Percentiles rank a stretch among this genome's conserved stretches.
Conservation (phyloP, 2,329 filamentous ascomycete species). For the Chrysosporium queenslandicum region DNA sequence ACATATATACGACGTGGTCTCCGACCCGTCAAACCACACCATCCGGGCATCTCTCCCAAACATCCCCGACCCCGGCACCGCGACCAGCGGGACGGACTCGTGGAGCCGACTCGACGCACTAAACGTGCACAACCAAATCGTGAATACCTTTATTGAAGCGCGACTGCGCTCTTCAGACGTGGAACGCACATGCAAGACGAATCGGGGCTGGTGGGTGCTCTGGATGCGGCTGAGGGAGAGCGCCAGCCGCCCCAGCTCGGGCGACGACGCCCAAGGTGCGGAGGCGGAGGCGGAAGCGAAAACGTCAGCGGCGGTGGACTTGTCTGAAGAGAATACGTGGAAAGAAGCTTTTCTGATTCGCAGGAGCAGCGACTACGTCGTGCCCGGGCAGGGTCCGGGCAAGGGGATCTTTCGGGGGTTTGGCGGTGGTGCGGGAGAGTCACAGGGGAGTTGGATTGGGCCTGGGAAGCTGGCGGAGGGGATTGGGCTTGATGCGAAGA, state of each 20-base stretch:
- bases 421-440: constrained; percentile 26
- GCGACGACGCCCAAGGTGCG: background rate
- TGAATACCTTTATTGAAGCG: constrained; percentile 48
- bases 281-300: constrained; percentile 8
- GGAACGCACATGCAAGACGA: constrained; percentile 54
- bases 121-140: constrained; percentile 51
- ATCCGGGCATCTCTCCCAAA: constrained; percentile 54
- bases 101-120: constrained; percentile 52
- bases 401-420: constrained; percentile 33
- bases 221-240: constrained; percentile 45
- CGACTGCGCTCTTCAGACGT: constrained; percentile 40
- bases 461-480: constrained; percentile 36
- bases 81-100: constrained; percentile 17
- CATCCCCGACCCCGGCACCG: constrained; percentile 46
- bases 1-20: constrained; percentile 51
- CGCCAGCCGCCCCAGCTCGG: background rate
- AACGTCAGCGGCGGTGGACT: too few relatives aligned
- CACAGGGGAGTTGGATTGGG: constrained; percentile 17
- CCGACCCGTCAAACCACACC: constrained; percentile 49
- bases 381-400: constrained; percentile 24
- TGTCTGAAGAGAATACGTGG: background rate
- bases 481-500: constrained; percentile 38
- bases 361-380: constrained; percentile 35
- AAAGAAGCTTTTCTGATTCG: constrained; percentile 41
- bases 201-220: constrained; percentile 57